Evolutionary conservation across 2,329 filamentous ascomycete genomes (phyloP), one percentile per base, ranked within the genome.

Genomic region (Kalmusia sp.): DNA sequence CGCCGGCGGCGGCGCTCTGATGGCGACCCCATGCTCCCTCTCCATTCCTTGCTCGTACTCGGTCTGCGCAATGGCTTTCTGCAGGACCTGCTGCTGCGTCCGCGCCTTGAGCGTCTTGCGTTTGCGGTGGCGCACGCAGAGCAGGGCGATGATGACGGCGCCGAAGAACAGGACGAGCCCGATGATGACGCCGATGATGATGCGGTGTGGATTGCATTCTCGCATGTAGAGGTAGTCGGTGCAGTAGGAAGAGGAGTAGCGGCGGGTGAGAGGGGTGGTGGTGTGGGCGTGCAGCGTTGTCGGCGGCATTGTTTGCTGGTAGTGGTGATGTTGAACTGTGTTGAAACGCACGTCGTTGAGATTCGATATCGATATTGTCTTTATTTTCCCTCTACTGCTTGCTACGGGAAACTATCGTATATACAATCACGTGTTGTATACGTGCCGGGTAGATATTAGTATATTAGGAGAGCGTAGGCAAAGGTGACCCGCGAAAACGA

Each of bases 151-250:
- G 40, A 66, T 48, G 38, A 57, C 30, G 50, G 59, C 19, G 14
- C 53, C 56, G 21, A 62, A 22, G 49, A 62, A 31, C 19, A 56
- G 45, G 34, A 65, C 58, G 37, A 51, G 24, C 45, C 62, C 38
- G 22, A 67, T 57, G 33, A 67, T 64, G 50, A 55, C 37, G 14
- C 64, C 50, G 25, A 68, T 33, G 49, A 58, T 45, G 43, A 54
- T 64, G 46, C 65, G 65, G 40, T 68, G 60, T 6, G 59, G 59
- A 12, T 34, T 30, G 54, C 55, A 54, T 6, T 51, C 58, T 19
- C 21, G 30, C 12, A 55, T 55, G 27, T 55, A 51, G 47, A 57
- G 49, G 43, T 54, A 58, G 21, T 46, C 49, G 37, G 48, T 40
- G 54, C 54, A 62, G 37, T 51, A 38, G 33, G 49, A 52, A 34